A percentile compares a stretch with the other conserved stretches of the same genome.
phyloP scores from a whole-genome alignment of 2,329 filamentous ascomycete genomes.

The Fusarium mundagurra region DNA sequence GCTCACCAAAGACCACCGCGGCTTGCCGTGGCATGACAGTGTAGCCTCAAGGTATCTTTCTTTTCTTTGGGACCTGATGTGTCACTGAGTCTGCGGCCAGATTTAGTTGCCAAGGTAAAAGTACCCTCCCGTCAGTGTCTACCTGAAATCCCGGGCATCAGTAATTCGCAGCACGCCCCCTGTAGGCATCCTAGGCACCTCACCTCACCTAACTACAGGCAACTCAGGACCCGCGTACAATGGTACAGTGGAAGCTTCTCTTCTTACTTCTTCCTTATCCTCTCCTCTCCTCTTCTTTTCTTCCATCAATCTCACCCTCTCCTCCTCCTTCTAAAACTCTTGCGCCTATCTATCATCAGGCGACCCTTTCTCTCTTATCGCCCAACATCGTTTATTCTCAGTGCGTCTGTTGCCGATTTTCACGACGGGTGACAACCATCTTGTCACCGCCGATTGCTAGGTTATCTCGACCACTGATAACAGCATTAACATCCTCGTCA shows the following conservation, averaged over 20 bases:
- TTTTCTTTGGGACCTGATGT: neutral
- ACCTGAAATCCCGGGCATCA: slow-evolving; percentile 15
- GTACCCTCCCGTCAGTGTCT: neutral
- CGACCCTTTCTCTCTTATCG: neutral
- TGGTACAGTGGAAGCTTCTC: slow-evolving; percentile 22
- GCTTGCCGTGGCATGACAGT: neutral
- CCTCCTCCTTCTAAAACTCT: slow-evolving; percentile 10
- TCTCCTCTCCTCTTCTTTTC: slow-evolving; percentile 21
- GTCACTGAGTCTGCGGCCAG: slow-evolving; percentile 9
- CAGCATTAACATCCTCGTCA: slow-evolving; percentile 38
- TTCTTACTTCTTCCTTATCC: slow-evolving; percentile 34
- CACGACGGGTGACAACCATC: slow-evolving; percentile 37
- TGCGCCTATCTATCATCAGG: neutral
- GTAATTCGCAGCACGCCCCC: slow-evolving; percentile 21
- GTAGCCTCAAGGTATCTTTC: slow-evolving; percentile 16
- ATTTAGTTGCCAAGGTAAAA: neutral
- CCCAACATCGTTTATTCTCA: neutral
- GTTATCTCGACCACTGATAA: slow-evolving; percentile 41
- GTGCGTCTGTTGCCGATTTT: neutral
- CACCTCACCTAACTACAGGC: slow-evolving; percentile 1
- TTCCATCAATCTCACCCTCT: slow-evolving; percentile 27
- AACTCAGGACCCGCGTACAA: slow-evolving; percentile 23
- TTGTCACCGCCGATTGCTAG: slow-evolving; percentile 38
- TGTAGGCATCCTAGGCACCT: neutral
- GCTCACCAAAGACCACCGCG: neutral